phyloP scores from a whole-genome alignment of 2,329 filamentous ascomycete genomes.

The Tolypocladium inflatum region DNA sequence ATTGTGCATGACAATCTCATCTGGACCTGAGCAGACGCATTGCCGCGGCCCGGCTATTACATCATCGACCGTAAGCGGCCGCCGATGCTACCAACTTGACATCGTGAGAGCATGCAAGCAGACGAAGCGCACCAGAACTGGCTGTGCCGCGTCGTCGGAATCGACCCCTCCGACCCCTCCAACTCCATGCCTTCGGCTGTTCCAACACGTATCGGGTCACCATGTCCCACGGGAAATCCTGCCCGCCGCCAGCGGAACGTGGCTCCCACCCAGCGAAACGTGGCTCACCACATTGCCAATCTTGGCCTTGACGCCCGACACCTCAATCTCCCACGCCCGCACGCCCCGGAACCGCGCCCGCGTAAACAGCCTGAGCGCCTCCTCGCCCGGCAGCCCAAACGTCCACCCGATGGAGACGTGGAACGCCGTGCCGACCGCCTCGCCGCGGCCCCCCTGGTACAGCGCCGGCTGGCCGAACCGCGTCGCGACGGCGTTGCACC shows the following conservation, averaged over 20 bases:
- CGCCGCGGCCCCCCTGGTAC: slow-evolving; percentile 39
- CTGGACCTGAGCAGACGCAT: neutral
- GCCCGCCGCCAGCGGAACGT: too few species aligned
- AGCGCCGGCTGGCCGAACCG: slow-evolving; percentile 59
- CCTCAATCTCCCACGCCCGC: slow-evolving; percentile 35
- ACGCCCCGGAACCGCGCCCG: slow-evolving; percentile 18
- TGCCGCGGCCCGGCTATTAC: neutral
- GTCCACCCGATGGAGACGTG: slow-evolving; percentile 90
- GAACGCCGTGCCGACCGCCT: slow-evolving; percentile 42
- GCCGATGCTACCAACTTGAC: neutral
- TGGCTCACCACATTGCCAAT: slow-evolving; percentile 60
- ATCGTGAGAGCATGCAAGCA: too few species aligned
- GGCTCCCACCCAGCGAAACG: slow-evolving; percentile 34
- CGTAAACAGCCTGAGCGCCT: slow-evolving; percentile 18
- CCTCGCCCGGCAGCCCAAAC: slow-evolving; percentile 41
- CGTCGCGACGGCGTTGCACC: slow-evolving; percentile 55
- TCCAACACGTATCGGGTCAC: too few species aligned
- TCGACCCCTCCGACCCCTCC: too few species aligned
- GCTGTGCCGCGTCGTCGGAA: too few species aligned
- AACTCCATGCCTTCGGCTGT: too few species aligned
- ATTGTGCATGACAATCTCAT: neutral
- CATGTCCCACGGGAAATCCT: too few species aligned
- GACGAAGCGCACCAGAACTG: too few species aligned
- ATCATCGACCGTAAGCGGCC: neutral
- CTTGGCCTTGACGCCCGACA: slow-evolving; percentile 61